These are phyloP conservation scores for Euphorbia pulcherrima DNA, from an alignment of 345 rosid genomes.

Conservation along the genomic window DNA sequence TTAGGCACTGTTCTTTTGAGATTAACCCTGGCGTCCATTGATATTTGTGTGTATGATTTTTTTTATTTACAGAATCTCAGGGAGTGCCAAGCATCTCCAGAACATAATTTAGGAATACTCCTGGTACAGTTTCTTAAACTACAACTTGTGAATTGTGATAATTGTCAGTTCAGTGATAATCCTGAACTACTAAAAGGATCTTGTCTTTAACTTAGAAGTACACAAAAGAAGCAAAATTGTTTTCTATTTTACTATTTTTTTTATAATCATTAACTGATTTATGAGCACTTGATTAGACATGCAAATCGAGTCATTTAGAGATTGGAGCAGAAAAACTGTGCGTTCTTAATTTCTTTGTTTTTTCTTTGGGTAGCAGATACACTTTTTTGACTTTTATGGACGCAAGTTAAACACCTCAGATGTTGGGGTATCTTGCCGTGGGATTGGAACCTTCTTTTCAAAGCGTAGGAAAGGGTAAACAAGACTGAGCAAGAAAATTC, in stretches of 20 bases:
- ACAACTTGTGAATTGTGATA: background rate
- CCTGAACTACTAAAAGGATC: background rate
- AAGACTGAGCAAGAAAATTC: background rate
- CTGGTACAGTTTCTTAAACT: slow-evolving; percentile 48
- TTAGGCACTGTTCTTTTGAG: background rate
- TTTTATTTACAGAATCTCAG: slow-evolving; percentile 49
- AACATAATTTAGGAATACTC: slow-evolving; percentile 80
- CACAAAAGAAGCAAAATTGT: background rate
- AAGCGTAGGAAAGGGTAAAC: slow-evolving; percentile 73
- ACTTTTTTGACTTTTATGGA: slow-evolving; percentile 87
- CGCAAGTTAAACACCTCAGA: slow-evolving; percentile 63
- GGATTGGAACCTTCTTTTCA: slow-evolving; percentile 56
- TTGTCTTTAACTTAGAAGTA: background rate
- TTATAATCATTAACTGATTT: background rate
- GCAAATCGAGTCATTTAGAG: slow-evolving; percentile 5
- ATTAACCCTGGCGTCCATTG: background rate
- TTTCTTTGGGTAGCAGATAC: slow-evolving; percentile 45
- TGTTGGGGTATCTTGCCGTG: slow-evolving; percentile 90
- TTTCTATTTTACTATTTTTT: background rate
- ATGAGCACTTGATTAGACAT: background rate
- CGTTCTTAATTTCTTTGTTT: slow-evolving; percentile 10
- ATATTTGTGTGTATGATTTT: slow-evolving; percentile 11
- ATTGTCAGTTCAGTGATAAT: background rate
- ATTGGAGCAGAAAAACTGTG: background rate
- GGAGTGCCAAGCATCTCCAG: slow-evolving; percentile 46